phyloP scores from a whole-genome alignment of 495 filamentous ascomycete genomes.

The Daldinia caldariorum region DNA sequence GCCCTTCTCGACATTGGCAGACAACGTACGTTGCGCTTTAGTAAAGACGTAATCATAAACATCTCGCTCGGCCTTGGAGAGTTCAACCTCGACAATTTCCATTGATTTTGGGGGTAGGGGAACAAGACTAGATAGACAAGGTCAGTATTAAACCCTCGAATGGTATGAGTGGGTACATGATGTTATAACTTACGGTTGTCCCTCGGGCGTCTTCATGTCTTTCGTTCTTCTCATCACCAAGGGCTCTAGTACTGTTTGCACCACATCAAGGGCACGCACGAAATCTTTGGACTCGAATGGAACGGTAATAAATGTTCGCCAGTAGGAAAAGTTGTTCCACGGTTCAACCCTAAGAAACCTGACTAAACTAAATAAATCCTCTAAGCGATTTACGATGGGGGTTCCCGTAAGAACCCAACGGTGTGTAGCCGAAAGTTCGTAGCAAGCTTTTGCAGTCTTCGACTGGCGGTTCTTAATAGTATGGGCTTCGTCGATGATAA shows the following conservation, averaged over 20 bases:
- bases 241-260: constrained; percentile 95
- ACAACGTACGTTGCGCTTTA: constrained; percentile 82
- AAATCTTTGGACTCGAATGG: constrained; percentile 97
- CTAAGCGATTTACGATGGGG: constrained; percentile 94
- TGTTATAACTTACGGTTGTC: constrained; percentile 63
- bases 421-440: constrained; percentile 83
- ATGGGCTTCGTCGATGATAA: constrained; percentile 96
- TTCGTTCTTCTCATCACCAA: constrained; percentile 95
- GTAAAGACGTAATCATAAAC: constrained; percentile 91
- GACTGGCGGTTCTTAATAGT: constrained; percentile 89
- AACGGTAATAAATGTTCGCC: constrained; percentile 97
- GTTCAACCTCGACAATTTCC: constrained; percentile 83
- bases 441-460: constrained; percentile 94
- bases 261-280: constrained; percentile 91
- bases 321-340: constrained; percentile 98
- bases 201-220: constrained; percentile 95
- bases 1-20: constrained; percentile 85
- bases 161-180: neutral
- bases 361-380: constrained; percentile 96
- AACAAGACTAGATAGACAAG: constrained; percentile 64
- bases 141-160: constrained; percentile 21
- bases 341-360: constrained; percentile 92
- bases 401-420: constrained; percentile 96
- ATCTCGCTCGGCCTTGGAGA: constrained; percentile 83
- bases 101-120: constrained; percentile 83